Conservation (phyloP, 1,284 basidiomycete species). For the Kwoniella shivajii region DNA sequence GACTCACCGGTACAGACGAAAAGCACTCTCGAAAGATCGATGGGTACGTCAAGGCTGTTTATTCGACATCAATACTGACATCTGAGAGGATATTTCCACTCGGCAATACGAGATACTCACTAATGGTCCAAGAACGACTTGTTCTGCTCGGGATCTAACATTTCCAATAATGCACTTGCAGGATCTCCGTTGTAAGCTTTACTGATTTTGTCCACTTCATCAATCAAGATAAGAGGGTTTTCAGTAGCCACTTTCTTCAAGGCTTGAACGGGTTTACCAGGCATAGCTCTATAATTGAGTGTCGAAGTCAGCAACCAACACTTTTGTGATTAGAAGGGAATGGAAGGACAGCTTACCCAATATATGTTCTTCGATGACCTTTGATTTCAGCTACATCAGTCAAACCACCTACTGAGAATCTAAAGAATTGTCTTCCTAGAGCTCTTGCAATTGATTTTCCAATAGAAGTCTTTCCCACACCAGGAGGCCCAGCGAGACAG, state of each 20-base stretch:
- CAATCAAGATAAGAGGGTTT: slow-evolving; percentile 94
- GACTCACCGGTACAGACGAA: slow-evolving; percentile 87
- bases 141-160: slow-evolving; percentile 99
- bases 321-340: background rate
- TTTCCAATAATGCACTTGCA: slow-evolving; percentile 88
- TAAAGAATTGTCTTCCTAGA: slow-evolving; percentile 53
- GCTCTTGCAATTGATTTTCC: slow-evolving; percentile 71
- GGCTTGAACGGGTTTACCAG: slow-evolving; percentile 97
- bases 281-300: slow-evolving; percentile 71
- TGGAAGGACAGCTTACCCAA: slow-evolving; percentile 65
- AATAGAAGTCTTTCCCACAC: slow-evolving; percentile 93
- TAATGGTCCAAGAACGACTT: slow-evolving; percentile 95
- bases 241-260: slow-evolving; percentile 95
- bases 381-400: slow-evolving; percentile 99
- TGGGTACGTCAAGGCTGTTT: slow-evolving; percentile 88
- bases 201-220: slow-evolving; percentile 98
- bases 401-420: slow-evolving; percentile 92
- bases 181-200: slow-evolving; percentile 93
- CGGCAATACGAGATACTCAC: slow-evolving; percentile 60
- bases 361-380: slow-evolving; percentile 95
- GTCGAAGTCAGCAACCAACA: slow-evolving; percentile 8
- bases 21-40: slow-evolving; percentile 91
- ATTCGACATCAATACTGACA: background rate
- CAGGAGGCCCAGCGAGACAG: slow-evolving; percentile 93
- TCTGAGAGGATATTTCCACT: too few species aligned